Percentiles rank a stretch among this genome's conserved stretches.
Conservation (phyloP, 176 grass and related monocot genomes). For the Oryza rufipogon region DNA sequence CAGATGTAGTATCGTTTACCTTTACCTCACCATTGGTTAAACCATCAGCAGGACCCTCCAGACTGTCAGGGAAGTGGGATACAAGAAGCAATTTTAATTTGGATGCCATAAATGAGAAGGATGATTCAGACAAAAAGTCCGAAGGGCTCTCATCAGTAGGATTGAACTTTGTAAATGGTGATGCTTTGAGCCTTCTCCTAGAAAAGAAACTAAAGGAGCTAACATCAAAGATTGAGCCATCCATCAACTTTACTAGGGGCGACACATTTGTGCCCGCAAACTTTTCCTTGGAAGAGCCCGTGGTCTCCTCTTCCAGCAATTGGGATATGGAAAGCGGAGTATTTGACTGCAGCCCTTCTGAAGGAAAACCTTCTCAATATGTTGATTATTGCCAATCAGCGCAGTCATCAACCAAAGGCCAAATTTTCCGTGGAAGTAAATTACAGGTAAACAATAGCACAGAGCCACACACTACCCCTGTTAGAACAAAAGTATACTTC, state of each 20-base stretch:
- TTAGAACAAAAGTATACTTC: neutral
- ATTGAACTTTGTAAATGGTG: constrained; percentile 59
- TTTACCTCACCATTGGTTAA: constrained; percentile 79
- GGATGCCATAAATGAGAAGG: constrained; percentile 40
- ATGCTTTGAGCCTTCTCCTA: constrained; percentile 79
- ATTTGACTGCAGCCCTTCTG: constrained; percentile 44
- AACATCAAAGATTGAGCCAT: constrained; percentile 56
- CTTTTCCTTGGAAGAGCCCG: constrained; percentile 41
- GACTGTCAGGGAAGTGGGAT: constrained; percentile 43
- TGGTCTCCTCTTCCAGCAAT: constrained; percentile 27
- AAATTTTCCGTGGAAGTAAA: constrained; percentile 42
- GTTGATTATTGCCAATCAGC: constrained; percentile 48
- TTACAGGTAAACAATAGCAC: constrained; percentile 42
- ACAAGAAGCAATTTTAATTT: constrained; percentile 39
- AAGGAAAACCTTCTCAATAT: constrained; percentile 38
- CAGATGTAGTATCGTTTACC: constrained; percentile 89
- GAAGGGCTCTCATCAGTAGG: constrained; percentile 50
- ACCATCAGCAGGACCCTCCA: constrained; percentile 42
- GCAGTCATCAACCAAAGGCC: constrained; percentile 52
- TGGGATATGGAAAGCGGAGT: constrained; percentile 29
- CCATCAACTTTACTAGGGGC: constrained; percentile 57
- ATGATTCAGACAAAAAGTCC: constrained; percentile 39
- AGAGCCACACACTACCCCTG: neutral
- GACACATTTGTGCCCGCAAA: constrained; percentile 40
- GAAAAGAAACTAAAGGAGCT: constrained; percentile 81